A percentile compares a stretch with the other conserved stretches of the same genome.
phyloP scores from a whole-genome alignment of 208 protist species.

The Lotmaria passim region DNA sequence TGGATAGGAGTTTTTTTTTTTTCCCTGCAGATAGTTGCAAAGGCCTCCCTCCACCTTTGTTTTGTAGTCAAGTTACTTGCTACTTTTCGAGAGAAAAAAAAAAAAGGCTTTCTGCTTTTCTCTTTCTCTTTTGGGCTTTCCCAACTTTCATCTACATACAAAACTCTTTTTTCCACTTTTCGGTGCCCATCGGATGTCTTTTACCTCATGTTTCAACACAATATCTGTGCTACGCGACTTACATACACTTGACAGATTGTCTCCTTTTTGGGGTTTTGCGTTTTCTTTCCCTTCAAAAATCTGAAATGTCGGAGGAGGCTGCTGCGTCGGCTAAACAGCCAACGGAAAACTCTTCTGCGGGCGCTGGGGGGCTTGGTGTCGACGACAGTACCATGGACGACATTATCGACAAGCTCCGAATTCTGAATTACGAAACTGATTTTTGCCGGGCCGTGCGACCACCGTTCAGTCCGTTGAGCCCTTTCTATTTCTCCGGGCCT shows the following conservation, averaged over 20 bases:
- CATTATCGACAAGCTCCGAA: conserved; percentile 85
- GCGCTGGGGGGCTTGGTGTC: conserved; percentile 23
- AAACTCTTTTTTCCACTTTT: not conserved
- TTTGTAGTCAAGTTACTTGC: not conserved
- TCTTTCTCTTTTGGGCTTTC: not conserved
- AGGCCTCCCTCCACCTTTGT: no score
- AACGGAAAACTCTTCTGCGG: conserved; percentile 3
- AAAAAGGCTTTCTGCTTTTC: not conserved
- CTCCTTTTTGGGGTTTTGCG: not conserved
- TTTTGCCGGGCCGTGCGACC: conserved; percentile 80
- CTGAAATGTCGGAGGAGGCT: conserved; percentile 27
- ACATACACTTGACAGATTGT: no score
- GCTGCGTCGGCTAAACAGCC: conserved; percentile 6
- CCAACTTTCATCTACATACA: no score
- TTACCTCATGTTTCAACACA: not conserved
- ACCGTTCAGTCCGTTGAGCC: conserved; percentile 83
- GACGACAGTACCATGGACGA: conserved; percentile 86
- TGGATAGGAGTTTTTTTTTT: not conserved
- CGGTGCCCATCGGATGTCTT: not conserved
- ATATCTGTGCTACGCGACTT: no score
- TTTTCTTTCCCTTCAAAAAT: not conserved
- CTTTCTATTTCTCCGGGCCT: conserved; percentile 79
- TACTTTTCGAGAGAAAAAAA: not conserved
- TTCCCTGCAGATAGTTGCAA: no score
- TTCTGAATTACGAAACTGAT: conserved; percentile 82